A percentile compares a stretch with the other conserved stretches of the same genome.
Conservation (phyloP, 306 rosid genomes). For the Cicer pinnatifidum region DNA sequence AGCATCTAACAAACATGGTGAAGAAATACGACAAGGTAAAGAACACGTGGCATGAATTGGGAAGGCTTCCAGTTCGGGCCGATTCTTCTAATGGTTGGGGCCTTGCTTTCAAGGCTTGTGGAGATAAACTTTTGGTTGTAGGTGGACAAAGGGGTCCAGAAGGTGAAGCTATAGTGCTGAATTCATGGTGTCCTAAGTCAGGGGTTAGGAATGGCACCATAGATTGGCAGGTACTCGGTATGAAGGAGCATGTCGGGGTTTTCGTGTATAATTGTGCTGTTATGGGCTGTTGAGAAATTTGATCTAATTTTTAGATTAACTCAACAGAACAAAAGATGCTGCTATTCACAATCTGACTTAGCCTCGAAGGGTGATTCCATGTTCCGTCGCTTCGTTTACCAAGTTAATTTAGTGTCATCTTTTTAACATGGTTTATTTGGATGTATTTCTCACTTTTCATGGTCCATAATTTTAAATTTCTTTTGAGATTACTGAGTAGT, state of each 20-base stretch:
- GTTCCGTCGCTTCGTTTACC: conserved; percentile 59
- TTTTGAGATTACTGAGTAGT: conserved; percentile 55
- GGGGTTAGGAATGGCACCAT: conserved; percentile 68
- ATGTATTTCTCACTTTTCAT: conserved; percentile 58
- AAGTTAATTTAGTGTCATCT: conserved; percentile 58
- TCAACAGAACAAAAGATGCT: conserved; percentile 56
- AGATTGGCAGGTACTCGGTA: conserved; percentile 86
- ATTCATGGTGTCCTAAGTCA: conserved; percentile 80
- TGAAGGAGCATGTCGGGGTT: conserved; percentile 83
- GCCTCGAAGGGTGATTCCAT: conserved; percentile 55
- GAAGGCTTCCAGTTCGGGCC: conserved; percentile 91
- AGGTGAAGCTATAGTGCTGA: conserved; percentile 80
- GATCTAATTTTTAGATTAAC: conserved; percentile 61
- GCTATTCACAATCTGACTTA: conserved; percentile 63
- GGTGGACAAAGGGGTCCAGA: conserved; percentile 96
- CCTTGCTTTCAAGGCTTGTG: conserved; percentile 96
- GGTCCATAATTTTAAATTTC: conserved; percentile 53
- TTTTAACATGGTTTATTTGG: conserved; percentile 60
- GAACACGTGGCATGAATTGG: conserved; percentile 78
- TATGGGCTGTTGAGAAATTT: conserved; percentile 72
- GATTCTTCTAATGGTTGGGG: conserved; percentile 95
- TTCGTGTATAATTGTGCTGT: conserved; percentile 97
- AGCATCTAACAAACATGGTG: conserved; percentile 86
- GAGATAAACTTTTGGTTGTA: conserved; percentile 77
- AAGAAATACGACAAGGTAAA: conserved; percentile 78